Base-by-base conservation (phyloP, 1,284 basidiomycete genomes). In the Irpex lacteus region DNA sequence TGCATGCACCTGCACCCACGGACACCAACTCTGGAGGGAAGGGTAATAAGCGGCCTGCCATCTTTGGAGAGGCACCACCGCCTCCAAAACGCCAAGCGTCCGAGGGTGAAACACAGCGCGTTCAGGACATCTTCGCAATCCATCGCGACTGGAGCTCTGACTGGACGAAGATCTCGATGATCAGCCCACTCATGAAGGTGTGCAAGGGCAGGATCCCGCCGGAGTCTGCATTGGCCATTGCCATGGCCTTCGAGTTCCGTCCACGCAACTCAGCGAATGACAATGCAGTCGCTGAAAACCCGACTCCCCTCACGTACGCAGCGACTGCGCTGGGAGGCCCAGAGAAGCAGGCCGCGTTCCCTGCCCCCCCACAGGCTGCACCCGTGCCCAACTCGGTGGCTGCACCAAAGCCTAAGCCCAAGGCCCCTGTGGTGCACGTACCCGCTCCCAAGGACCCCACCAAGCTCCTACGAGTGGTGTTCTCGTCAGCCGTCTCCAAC, bases 151-250 rank as follows among this genome's bases (percentile, higher is more conserved):
- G 60, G 60, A 26, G 3, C 21, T 26, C 21, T 26, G 60, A 55
- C 32, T 61, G 60, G 60, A n/a, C 4, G 9, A 55, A 55, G 47
- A 54, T 61, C 50, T 15, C 6, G 7, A 36, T 18, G 4, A 61
- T 61, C 34, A 36, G 50, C 7, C 60, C 60, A 4, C 60, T 61
- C 18, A 61, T 61, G 60, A n/a, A 61, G 19, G 60, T 37, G 7
- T 61, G 60, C 34, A 18, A 40, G 5, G 50, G 60, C 6, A 36
- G 60, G 21, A 61, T 61, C 21, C 60, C 49, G 8, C 60, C 50
- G 18, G 50, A 61, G 52, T 21, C 36, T 8, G 60, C 60, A 8
- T 52, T 61, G 21, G 37, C 60, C 6, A 32, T 61, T 11, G 53
- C 60, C 7, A 55, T 54, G 36, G 49, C 36, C 49, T 61, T 61